A percentile compares a stretch with the other conserved stretches of the same genome.
These are phyloP conservation scores for Zygotorulaspora mrakii DNA, from an alignment of 1,139 yeast species.

Conservation along the genomic window DNA sequence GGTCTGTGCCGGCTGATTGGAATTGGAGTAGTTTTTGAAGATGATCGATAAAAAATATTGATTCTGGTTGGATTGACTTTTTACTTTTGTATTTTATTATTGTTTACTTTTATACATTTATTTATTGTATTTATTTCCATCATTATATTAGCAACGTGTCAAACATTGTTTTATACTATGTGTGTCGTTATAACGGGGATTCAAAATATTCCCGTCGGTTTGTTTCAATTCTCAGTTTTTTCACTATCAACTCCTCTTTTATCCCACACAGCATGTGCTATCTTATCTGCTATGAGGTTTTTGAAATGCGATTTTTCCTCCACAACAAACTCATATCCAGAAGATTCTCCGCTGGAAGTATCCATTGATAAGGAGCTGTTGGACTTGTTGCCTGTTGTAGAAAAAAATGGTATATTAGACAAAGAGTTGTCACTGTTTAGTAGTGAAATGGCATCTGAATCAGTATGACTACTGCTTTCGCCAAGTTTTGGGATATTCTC, in stretches of 20 bases:
- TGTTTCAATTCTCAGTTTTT: no score
- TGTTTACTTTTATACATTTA: neutral
- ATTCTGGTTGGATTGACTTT: conserved; percentile 6
- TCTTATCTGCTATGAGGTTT: conserved; percentile 22
- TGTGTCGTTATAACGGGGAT: no score
- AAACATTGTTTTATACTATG: no score
- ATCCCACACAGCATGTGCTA: conserved; percentile 30
- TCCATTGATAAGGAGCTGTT: conserved; percentile 16
- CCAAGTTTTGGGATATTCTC: conserved; percentile 12
- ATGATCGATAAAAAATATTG: conserved; percentile 2
- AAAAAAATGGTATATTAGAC: conserved; percentile 35
- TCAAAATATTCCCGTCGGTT: no score
- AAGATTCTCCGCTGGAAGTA: conserved; percentile 18
- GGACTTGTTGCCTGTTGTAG: conserved; percentile 20
- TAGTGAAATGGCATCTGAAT: conserved; percentile 36
- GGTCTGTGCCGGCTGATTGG: conserved; percentile 73
- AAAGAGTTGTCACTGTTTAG: conserved; percentile 37
- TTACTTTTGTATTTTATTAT: conserved; percentile 2
- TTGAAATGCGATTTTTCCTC: conserved; percentile 19
- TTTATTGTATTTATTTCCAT: neutral
- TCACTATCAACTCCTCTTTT: conserved; percentile 19
- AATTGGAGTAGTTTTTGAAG: conserved; percentile 65
- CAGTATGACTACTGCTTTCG: conserved; percentile 20
- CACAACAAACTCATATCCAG: conserved; percentile 25
- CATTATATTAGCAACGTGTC: neutral